phyloP scores from a whole-genome alignment of 2,329 filamentous ascomycete species.

The Neonectria neomacrospora region DNA sequence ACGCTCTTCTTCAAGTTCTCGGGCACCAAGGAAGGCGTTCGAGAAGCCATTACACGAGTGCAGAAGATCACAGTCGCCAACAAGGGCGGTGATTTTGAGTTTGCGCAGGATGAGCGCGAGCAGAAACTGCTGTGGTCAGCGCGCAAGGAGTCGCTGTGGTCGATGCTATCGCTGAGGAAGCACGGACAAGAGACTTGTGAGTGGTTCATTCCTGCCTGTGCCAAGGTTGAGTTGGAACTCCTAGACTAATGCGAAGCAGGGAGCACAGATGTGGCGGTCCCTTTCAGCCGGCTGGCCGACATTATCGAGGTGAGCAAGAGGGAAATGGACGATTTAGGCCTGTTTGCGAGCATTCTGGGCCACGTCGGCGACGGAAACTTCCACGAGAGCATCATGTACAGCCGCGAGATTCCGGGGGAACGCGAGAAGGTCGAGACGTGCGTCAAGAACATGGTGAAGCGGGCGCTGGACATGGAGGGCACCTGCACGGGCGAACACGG shows the following conservation, averaged over 20 bases:
- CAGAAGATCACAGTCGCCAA: constrained; percentile 73
- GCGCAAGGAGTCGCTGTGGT: constrained; percentile 86
- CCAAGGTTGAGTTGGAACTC: neutral
- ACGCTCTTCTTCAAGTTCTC: constrained; percentile 90
- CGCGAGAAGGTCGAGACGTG: constrained; percentile 80
- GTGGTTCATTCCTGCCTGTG: constrained; percentile 52
- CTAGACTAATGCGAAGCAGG: constrained; percentile 52
- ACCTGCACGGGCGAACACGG: constrained; percentile 92
- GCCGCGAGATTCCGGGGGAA: constrained; percentile 75
- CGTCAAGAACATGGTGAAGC: constrained; percentile 89
- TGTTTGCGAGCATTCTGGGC: constrained; percentile 89
- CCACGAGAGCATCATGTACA: constrained; percentile 91
- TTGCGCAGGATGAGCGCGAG: constrained; percentile 77
- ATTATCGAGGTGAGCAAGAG: constrained; percentile 87
- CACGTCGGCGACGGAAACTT: constrained; percentile 97
- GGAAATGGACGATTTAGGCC: constrained; percentile 84
- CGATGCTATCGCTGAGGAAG: constrained; percentile 76
- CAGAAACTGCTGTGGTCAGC: constrained; percentile 83
- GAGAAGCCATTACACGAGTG: constrained; percentile 79
- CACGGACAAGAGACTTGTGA: constrained; percentile 75
- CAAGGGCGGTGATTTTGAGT: constrained; percentile 76
- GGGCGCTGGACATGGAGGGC: constrained; percentile 93
- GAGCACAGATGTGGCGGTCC: constrained; percentile 88
- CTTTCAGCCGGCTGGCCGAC: constrained; percentile 78
- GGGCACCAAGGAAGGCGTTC: constrained; percentile 80